Base-by-base conservation (phyloP, 352 stramenopile genomes). In the Thraustochytrium sp. region DNA sequence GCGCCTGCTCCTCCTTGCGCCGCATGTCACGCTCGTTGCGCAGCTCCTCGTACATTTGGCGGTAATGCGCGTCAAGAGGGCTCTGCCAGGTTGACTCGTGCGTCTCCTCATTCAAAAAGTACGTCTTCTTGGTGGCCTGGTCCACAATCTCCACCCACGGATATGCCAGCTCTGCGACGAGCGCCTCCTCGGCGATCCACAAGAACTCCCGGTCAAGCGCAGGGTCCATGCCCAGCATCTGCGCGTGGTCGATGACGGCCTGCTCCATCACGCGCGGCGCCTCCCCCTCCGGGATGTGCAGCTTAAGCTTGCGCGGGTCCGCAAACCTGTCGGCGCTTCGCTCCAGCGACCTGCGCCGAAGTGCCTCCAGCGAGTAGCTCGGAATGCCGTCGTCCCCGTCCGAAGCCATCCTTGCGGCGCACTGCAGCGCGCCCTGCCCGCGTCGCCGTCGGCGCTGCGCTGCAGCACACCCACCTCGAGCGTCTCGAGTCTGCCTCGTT, bases 21-120 rank as follows among this genome's bases (percentile, higher is more conserved):
- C 36, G 59, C 40, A 18, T 42, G 34, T 61, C 23, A 1, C 53
- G 31, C 38, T 80, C 68, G 2, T 48, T 21, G 9, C 42, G 34
- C 26, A 80, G 42, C 1, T 34, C 8, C 68, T 55, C 48, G 31
- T 48, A 80, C 68, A 80, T 80, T 1, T 76, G 34, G 34, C 51
- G 55, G 84, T 80, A 83, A n/a, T 83, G 29, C 1, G 55, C 59
- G 61, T 84, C 75, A 13, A 84, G 34, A 8, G 75, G 75, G 31
- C 49, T 73, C 23, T 84, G 21, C 75, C 75, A 84, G 34, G 29
- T 61, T 4, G 34, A 61, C 59, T 84, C 75, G 34, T 84, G 75
- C 9, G 61, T 84, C 36, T 84, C 75, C 36, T 84, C 75, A 64
- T 84, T 84, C 1, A 68, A 77, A 31, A 68, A 84, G 36, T 84